These are phyloP conservation scores for Moesziomyces sp. DNA, from an alignment of 1,284 basidiomycete species.

Conservation along the genomic window DNA sequence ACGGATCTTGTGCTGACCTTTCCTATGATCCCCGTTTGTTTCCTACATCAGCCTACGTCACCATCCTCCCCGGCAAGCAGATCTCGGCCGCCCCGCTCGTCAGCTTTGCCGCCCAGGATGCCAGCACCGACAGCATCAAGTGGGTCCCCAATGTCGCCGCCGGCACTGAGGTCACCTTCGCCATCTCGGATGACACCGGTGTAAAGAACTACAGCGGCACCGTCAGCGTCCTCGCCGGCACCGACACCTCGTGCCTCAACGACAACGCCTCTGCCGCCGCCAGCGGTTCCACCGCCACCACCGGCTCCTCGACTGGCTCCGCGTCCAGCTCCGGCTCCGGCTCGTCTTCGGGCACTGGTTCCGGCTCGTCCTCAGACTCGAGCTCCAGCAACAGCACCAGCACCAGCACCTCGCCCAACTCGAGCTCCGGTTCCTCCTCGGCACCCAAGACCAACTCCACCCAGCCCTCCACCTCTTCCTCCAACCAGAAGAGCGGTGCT, in stretches of 20 bases:
- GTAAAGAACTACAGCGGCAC: conserved; percentile 24
- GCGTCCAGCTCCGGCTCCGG: conserved; percentile 8
- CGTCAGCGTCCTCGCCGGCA: conserved; percentile 27
- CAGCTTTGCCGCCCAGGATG: conserved; percentile 26
- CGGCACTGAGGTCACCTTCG: conserved; percentile 27
- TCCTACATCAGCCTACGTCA: conserved; percentile 26
- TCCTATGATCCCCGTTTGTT: not conserved
- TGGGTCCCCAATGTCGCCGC: conserved; percentile 42
- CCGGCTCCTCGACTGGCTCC: conserved; percentile 10
- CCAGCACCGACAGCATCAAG: conserved; percentile 21
- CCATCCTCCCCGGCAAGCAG: conserved; percentile 29
- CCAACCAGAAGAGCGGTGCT: conserved; percentile 28
- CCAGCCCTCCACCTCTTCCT: conserved; percentile 11
- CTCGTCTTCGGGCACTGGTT: not conserved
- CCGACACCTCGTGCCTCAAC: conserved; percentile 31
- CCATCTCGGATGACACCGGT: conserved; percentile 39
- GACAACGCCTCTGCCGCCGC: conserved; percentile 14
- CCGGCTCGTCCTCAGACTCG: conserved; percentile 11
- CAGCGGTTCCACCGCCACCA: conserved; percentile 15
- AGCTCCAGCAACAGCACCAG: conserved; percentile 2
- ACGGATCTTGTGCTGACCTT: conserved; percentile 5
- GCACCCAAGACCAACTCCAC: conserved; percentile 1
- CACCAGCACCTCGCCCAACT: not conserved
- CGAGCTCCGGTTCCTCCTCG: too few relatives aligned
- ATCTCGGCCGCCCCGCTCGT: conserved; percentile 37